These are phyloP conservation scores for Piper longum DNA, from an alignment of 164 flowering plant genomes.

Conservation along the genomic window DNA sequence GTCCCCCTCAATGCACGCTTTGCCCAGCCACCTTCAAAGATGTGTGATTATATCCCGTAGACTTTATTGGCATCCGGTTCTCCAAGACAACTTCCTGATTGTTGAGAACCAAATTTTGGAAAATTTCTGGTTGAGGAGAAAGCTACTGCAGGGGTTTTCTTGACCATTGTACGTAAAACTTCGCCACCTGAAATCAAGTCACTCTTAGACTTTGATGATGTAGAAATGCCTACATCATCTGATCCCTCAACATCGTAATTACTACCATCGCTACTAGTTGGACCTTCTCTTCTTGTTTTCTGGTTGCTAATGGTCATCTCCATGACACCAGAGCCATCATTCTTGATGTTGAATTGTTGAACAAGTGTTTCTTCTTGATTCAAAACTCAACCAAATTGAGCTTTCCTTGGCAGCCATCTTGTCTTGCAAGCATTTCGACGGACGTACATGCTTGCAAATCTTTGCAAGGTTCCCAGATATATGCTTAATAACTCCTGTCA, in stretches of 20 bases:
- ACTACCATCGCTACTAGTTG: slow-evolving; percentile 36
- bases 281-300: slow-evolving; percentile 25
- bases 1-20: slow-evolving; percentile 31
- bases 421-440: slow-evolving; percentile 70
- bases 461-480: slow-evolving; percentile 82
- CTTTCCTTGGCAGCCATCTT: slow-evolving; percentile 85
- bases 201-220: slow-evolving; percentile 60
- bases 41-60: slow-evolving; percentile 16
- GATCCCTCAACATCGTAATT: slow-evolving; percentile 60
- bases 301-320: slow-evolving; percentile 24
- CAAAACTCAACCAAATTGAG: slow-evolving; percentile 67
- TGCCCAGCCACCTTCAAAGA: slow-evolving; percentile 21
- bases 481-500: slow-evolving; percentile 75
- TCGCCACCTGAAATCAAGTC: slow-evolving; percentile 15
- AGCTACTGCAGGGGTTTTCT: neutral
- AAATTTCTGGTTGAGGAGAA: slow-evolving; percentile 20
- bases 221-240: slow-evolving; percentile 35
- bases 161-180: slow-evolving; percentile 1
- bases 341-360: slow-evolving; percentile 41
- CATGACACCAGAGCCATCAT: slow-evolving; percentile 43
- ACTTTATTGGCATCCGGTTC: slow-evolving; percentile 14
- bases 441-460: slow-evolving; percentile 55
- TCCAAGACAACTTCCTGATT: slow-evolving; percentile 20
- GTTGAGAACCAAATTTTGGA: slow-evolving; percentile 8
- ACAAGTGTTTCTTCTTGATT: slow-evolving; percentile 46